Evolutionary conservation across 2,329 filamentous ascomycete species (phyloP).

Genomic region (Exophiala oligosperma): DNA sequence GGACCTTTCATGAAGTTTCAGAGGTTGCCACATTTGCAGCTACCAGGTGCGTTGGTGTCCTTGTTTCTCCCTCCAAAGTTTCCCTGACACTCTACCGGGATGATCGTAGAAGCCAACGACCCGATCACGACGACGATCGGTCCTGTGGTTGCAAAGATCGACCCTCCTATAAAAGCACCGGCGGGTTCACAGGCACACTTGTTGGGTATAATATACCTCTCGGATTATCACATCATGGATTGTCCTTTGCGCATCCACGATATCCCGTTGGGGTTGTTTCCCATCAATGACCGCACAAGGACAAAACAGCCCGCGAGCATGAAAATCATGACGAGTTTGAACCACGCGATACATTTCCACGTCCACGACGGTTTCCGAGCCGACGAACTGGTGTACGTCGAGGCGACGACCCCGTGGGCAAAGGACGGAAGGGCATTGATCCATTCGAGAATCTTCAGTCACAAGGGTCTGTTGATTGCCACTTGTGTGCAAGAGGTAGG

Average conservation of each 20-base stretch:
- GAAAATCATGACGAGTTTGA: slow-evolving; percentile 30
- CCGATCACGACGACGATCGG: slow-evolving; percentile 20
- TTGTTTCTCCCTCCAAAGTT: too few relatives aligned
- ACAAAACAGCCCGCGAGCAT: slow-evolving; percentile 7
- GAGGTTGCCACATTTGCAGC: slow-evolving; percentile 23
- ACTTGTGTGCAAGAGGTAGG: slow-evolving; percentile 29
- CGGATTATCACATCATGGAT: slow-evolving; percentile 29
- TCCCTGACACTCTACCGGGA: not conserved
- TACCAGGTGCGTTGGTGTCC: not conserved
- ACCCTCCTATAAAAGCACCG: slow-evolving; percentile 19
- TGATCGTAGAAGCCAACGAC: not conserved
- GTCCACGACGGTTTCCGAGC: slow-evolving; percentile 26
- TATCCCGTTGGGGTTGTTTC: slow-evolving; percentile 13
- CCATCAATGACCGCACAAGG: slow-evolving; percentile 19
- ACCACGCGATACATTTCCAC: slow-evolving; percentile 29
- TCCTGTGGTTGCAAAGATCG: slow-evolving; percentile 23
- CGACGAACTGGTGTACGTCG: slow-evolving; percentile 27
- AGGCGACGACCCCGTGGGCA: slow-evolving; percentile 26
- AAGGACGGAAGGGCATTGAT: slow-evolving; percentile 28
- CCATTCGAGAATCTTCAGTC: slow-evolving; percentile 24
- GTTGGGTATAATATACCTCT: slow-evolving; percentile 25
- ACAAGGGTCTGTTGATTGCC: slow-evolving; percentile 23
- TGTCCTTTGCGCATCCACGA: slow-evolving; percentile 23
- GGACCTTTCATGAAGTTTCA: slow-evolving; percentile 30
- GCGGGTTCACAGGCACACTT: slow-evolving; percentile 19